Conservation (phyloP, 192 early-diverging fungal genomes). For the Funneliformis mosseae region DNA sequence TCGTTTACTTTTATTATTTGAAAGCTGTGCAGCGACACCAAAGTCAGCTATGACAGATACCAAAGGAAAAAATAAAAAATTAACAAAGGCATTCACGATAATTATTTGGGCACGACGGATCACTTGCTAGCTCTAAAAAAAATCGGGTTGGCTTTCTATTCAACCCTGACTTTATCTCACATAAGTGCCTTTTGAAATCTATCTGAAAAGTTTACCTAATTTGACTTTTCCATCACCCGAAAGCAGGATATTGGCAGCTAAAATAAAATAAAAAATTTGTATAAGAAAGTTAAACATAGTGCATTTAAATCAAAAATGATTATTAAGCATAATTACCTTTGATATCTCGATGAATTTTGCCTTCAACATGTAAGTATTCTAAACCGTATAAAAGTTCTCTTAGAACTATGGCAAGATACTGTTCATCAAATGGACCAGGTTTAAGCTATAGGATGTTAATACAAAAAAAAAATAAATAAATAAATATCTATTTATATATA, state of each 20-base stretch:
- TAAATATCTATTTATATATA: constrained; percentile 1
- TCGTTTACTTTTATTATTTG: constrained; percentile 48
- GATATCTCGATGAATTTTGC: constrained; percentile 92
- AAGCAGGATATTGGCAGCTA: constrained; percentile 83
- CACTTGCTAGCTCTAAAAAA: too few species aligned
- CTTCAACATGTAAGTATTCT: constrained; percentile 90
- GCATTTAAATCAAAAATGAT: background rate
- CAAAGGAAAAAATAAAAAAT: background rate
- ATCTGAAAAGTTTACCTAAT: constrained; percentile 37
- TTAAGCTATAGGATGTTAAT: constrained; percentile 36
- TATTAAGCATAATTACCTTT: constrained; percentile 61
- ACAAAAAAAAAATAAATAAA: constrained; percentile 5
- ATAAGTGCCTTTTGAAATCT: too few species aligned
- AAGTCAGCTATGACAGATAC: constrained; percentile 77
- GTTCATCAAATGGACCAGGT: constrained; percentile 49
- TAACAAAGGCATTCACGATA: background rate
- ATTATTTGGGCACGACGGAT: too few species aligned
- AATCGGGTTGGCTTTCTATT: too few species aligned
- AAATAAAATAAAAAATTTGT: background rate
- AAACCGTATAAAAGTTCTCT: constrained; percentile 87
- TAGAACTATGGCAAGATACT: constrained; percentile 62
- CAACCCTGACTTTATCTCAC: too few species aligned
- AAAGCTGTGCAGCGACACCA: constrained; percentile 90
- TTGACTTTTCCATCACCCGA: constrained; percentile 48
- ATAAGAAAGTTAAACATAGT: background rate